Evolutionary conservation across 192 early-diverging fungal genomes (phyloP).

Genomic region (Dimargaris cristalligena): DNA sequence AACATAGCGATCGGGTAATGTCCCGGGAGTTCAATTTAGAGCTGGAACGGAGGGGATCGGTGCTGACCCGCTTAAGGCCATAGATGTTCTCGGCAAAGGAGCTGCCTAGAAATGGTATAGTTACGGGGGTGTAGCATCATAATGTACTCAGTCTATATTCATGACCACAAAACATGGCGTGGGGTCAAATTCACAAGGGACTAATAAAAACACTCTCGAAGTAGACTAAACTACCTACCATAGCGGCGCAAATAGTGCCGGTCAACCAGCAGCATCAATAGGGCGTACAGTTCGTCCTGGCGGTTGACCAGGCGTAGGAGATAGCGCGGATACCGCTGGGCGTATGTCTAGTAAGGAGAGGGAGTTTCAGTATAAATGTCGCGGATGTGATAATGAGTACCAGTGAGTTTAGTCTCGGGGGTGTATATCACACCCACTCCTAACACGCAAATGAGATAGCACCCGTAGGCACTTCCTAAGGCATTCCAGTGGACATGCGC

Average conservation of each 20-base stretch:
- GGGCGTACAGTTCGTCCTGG: conserved; percentile 69
- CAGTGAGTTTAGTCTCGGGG: neutral
- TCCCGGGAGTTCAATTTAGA: conserved; percentile 27
- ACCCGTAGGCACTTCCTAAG: neutral
- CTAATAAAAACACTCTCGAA: neutral
- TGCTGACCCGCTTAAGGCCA: conserved; percentile 57
- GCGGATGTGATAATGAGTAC: neutral
- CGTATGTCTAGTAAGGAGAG: conserved; percentile 37
- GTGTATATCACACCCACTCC: neutral
- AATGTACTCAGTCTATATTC: neutral
- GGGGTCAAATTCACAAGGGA: neutral
- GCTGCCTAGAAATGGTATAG: conserved; percentile 25
- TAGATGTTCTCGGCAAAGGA: conserved; percentile 92
- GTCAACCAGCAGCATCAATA: conserved; percentile 65
- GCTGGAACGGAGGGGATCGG: conserved; percentile 22
- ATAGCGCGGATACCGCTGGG: conserved; percentile 74
- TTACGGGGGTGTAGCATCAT: conserved; percentile 4
- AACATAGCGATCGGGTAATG: conserved; percentile 41
- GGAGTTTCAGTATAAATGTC: neutral
- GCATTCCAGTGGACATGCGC: neutral
- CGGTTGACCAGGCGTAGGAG: conserved; percentile 55
- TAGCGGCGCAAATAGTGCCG: conserved; percentile 67
- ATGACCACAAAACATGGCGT: neutral
- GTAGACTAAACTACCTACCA: conserved; percentile 26
- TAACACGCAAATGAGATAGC: neutral